A percentile compares a stretch with the other conserved stretches of the same genome.
Evolutionary conservation across 176 grass and related monocot genomes (phyloP).

Genomic region (Carex cristatella): DNA sequence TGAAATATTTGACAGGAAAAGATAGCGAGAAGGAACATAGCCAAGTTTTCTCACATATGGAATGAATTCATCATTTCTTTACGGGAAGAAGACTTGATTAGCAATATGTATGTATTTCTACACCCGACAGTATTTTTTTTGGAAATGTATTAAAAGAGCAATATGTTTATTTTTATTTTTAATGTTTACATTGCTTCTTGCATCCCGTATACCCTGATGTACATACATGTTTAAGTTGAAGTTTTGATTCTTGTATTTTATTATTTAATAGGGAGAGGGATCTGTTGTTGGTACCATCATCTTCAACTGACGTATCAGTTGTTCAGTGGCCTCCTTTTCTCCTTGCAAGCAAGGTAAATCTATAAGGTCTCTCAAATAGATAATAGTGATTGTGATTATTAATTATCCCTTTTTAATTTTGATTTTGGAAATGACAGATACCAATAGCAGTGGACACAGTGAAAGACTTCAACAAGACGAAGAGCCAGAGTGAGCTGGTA

Average conservation of each 20-base stretch:
- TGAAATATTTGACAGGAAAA: slow-evolving; percentile 37
- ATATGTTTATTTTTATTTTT: not conserved
- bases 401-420: not conserved
- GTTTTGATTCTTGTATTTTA: not conserved
- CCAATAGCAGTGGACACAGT: slow-evolving; percentile 86
- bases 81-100: slow-evolving; percentile 85
- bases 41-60: slow-evolving; percentile 69
- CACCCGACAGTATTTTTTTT: slow-evolving; percentile 1
- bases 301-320: slow-evolving; percentile 37
- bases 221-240: not conserved
- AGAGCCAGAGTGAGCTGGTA: slow-evolving; percentile 45
- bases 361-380: not conserved
- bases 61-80: slow-evolving; percentile 81
- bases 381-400: not conserved
- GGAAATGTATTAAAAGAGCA: not conserved
- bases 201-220: not conserved
- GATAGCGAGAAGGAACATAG: slow-evolving; percentile 7
- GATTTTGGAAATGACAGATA: slow-evolving; percentile 42
- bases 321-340: slow-evolving; percentile 93
- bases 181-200: too few relatives aligned
- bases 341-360: slow-evolving; percentile 73
- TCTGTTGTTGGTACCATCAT: slow-evolving; percentile 79
- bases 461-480: slow-evolving; percentile 51
- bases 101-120: slow-evolving; percentile 42
- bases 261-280: slow-evolving; percentile 59